Conservation (phyloP, 495 filamentous ascomycete genomes). For the Clavariopsis aquatica region DNA sequence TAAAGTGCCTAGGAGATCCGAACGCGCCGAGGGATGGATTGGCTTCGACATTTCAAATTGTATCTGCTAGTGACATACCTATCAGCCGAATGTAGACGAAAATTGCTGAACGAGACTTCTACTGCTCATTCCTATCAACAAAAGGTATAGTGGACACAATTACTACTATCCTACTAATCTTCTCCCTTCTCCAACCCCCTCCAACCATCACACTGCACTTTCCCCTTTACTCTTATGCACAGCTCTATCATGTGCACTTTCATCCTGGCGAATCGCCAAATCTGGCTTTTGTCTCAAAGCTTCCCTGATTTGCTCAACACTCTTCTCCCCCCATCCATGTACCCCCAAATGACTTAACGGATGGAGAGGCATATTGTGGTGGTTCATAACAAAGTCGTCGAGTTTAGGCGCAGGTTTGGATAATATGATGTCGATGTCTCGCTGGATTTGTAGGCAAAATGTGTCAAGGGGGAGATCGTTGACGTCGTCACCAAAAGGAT, state of each 20-base stretch:
- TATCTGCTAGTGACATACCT: no score
- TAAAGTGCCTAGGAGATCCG: neutral
- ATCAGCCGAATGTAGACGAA: no score
- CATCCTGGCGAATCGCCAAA: constrained; percentile 3
- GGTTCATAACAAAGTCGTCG: constrained; percentile 58
- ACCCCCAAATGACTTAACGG: constrained; percentile 63
- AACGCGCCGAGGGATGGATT: no score
- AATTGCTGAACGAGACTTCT: no score
- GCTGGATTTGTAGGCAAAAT: constrained; percentile 70
- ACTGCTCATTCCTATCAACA: no score
- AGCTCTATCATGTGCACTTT: neutral
- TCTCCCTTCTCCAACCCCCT: neutral
- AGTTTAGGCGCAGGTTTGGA: constrained; percentile 56
- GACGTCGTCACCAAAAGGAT: constrained; percentile 84
- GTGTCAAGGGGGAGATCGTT: constrained; percentile 81
- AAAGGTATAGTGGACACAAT: neutral
- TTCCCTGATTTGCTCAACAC: constrained; percentile 59
- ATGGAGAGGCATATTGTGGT: constrained; percentile 66
- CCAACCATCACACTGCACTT: neutral
- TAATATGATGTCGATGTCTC: constrained; percentile 74
- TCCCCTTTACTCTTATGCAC: neutral
- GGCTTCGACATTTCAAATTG: no score
- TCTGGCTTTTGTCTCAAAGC: constrained; percentile 46
- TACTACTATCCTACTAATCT: neutral
- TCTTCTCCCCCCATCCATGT: constrained; percentile 61